Evolutionary conservation across 2,329 filamentous ascomycete species (phyloP).

Genomic region (Neospermospora avenae): DNA sequence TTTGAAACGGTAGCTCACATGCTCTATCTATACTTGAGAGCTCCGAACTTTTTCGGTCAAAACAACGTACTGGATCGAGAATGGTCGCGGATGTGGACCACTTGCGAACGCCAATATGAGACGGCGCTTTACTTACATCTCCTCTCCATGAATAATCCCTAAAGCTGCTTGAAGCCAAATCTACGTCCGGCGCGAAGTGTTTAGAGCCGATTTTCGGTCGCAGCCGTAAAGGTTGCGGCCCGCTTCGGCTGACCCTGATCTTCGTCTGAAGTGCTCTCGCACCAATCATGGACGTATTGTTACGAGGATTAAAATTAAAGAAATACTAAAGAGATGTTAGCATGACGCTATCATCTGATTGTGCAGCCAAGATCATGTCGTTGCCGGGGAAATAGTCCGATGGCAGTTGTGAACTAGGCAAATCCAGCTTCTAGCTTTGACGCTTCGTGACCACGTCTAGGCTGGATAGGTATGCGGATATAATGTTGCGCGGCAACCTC

Average conservation of each 20-base stretch:
- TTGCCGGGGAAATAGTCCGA: slow-evolving; percentile 1
- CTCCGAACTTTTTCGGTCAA: not conserved
- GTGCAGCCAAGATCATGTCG: not conserved
- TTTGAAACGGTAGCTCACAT: not conserved
- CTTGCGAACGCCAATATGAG: not conserved
- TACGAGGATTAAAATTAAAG: not conserved
- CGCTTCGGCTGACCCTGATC: not conserved
- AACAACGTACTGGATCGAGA: not conserved
- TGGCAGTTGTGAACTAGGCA: not conserved
- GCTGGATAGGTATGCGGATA: not conserved
- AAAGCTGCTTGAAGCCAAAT: not conserved
- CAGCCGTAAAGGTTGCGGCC: not conserved
- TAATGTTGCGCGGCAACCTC: not conserved
- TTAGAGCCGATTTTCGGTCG: not conserved
- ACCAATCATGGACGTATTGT: not conserved
- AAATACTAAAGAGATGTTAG: not conserved
- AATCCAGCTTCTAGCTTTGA: not conserved
- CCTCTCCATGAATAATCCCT: not conserved
- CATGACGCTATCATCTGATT: not conserved
- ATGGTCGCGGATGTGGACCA: not conserved
- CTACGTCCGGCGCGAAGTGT: not conserved
- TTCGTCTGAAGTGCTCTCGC: not conserved
- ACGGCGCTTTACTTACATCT: not conserved
- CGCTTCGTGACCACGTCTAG: not conserved
- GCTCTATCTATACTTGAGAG: not conserved